Conservation (phyloP, 352 stramenopile species). For the Lagenidium sp. region DNA sequence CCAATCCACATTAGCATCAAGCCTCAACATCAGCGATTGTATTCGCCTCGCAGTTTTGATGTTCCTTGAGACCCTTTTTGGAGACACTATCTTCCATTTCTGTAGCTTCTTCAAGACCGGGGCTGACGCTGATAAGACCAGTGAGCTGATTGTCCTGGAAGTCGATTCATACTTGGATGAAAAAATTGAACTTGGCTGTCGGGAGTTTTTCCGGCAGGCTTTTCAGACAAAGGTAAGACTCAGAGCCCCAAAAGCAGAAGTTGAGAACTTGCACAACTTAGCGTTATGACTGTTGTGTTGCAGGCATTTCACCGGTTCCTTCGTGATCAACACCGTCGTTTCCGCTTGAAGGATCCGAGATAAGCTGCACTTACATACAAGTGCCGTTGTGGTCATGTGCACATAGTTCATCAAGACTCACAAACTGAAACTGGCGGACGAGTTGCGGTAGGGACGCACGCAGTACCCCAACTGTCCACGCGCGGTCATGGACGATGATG, state of each 20-base stretch:
- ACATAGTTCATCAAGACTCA: constrained; percentile 71
- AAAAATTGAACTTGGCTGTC: constrained; percentile 58
- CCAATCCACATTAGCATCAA: no score
- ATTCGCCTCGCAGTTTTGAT: constrained; percentile 32
- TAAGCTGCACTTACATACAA: background rate
- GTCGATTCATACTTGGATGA: constrained; percentile 50
- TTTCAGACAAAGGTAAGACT: constrained; percentile 55
- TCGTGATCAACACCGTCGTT: constrained; percentile 35
- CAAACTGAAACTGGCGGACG: constrained; percentile 41
- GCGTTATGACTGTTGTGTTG: constrained; percentile 3
- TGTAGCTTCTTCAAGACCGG: constrained; percentile 42
- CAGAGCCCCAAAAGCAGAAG: background rate
- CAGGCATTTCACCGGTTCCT: constrained; percentile 55
- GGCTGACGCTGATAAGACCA: background rate
- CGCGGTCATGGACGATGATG: constrained; percentile 79
- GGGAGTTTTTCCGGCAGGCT: constrained; percentile 70
- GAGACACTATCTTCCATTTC: constrained; percentile 50
- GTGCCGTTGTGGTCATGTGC: no score
- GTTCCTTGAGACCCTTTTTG: constrained; percentile 60
- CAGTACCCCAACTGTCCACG: constrained; percentile 73
- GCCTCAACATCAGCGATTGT: constrained; percentile 6
- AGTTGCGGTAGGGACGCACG: constrained; percentile 41
- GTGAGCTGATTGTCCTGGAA: constrained; percentile 47
- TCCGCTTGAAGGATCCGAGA: constrained; percentile 7
- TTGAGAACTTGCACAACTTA: background rate